Base-by-base conservation (phyloP, 257 asterid genomes). In the Lycium barbarum region DNA sequence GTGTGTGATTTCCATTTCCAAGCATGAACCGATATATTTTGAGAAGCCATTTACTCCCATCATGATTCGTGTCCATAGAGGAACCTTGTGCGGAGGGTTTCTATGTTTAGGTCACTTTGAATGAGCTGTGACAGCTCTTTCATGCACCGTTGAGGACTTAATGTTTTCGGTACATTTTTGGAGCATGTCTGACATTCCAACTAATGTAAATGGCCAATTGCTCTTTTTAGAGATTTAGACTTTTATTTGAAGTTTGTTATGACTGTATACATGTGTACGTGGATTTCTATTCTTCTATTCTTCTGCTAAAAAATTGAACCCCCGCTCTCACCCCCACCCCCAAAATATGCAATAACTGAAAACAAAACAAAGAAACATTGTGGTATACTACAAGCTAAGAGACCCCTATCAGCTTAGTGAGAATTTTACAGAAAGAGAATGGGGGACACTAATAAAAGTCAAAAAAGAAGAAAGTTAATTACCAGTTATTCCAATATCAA, bases 1-100 rank as follows among this genome's bases (percentile, higher is more conserved):
- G 26, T 17, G 38, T 7, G 14, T 26, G 7, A 38, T 70, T 70
- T 70, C 78, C 55, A 70, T 17, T 70, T 70, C 55, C 55, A 40
- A 40, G 17, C 9, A 40, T 70, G 55, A 17, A 20, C 35, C 4
- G 12, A 67, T 15, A 49, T 49, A 35, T 67, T 35, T 38, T 70
- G 79, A 70, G 49, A 70, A 8, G 79, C 54, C 79, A 70, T 70
- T 70, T 70, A 70, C 79, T 70, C 79, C 55, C 54, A 70, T 18
- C 26, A 70, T 18, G 22, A 11, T 70, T 70, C 9, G 6, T 40
- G 14, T 70, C 76, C 74, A 36, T 36, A 67, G 49, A 67, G 74
- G 49, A 67, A 67, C 49, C 76, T 14, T 14, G 76, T 67, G 76
- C 6, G 76, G 49, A 67, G 18, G 22, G 76, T 67, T 36, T 36